Base-by-base conservation (phyloP, 805 yeast species). In the Monosporozyma aquatica region DNA sequence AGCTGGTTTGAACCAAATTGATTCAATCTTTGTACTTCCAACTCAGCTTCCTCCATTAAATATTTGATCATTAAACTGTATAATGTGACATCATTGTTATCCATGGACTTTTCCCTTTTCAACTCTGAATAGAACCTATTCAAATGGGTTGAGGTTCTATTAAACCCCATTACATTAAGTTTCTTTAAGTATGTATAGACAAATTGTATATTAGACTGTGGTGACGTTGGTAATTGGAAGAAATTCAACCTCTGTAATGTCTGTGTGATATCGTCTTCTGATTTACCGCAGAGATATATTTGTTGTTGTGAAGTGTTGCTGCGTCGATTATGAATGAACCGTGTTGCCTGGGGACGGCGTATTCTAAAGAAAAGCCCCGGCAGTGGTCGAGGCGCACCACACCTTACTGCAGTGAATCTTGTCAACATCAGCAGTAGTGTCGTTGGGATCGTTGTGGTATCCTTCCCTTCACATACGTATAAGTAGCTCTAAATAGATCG, bases 181-280 rank as follows among this genome's bases (percentile, higher is more conserved):
- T 47, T 44, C 20, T 55, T 47, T 21, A 59, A 44, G 42, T 58
- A 59, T n/a, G 50, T 45, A 15, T 56, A 22, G 22, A 58, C 39
- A 8, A 41, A 33, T 5, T 41, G 32, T 30, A 18, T 15, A 32
- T 38, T 17, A 6, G 41, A 15, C 13, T 36, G 14, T 24, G 14
- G 11, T 8, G 14, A 22, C 9, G 13, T 18, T 10, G 28, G 21
- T 14, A 27, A 27, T 14, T 27, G 21, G n/a, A 13, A 13, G 10
- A 37, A 49, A 5, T 51, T 52, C 18, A 47, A 40, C 8, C 35
- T 47, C 28, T 41, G 44, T 38, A 51, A 25, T 13, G 20, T 15
- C 6, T 37, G 8, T 11, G 14, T n/a, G 4, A 44, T 26, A n/a
- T 41, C 40, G 2, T 34, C 28, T n/a, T 34, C 18, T 9, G 38